Base-by-base conservation (phyloP, 306 rosid genomes). In the Abrus pulchellus region DNA sequence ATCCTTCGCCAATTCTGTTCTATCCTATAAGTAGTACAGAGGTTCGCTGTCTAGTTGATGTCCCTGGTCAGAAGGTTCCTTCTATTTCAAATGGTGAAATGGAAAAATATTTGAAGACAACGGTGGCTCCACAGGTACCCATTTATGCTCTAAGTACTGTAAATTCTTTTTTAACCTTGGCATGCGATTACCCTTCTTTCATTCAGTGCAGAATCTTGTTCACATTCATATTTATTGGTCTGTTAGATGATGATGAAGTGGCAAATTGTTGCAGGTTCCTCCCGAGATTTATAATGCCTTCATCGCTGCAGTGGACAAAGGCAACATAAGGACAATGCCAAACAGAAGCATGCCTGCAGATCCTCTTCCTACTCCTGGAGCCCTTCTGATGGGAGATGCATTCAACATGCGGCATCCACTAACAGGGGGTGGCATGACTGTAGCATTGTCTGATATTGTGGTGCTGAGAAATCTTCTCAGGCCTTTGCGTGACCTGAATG, bases 331-430 rank as follows among this genome's bases (percentile, higher is more conserved):
- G 92, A 93, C 99, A 72, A 95, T 95, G 97, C 93, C 99, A 3
- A 95, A 93, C 81, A 85, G 98, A 87, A 95, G 98, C 90, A 95
- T 95, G 99, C 99, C 99, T 8, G 99, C 99, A 7, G 92, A 90
- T 83, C 98, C 99, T 79, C 85, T 85, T 66, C 98, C 98, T 75
- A 93, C 98, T 29, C 98, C 98, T 9, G 99, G 99, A 78, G 99
- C 99, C 62, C 82, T 95, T 78, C 82, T 95, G 77, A 93, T 95
- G 99, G 97, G 99, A 61, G 99, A 95, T 84, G 99, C 99, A 52
- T 95, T 95, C 88, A 95, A 95, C 85, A 95, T 95, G 99, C 97
- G 99, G 49, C 99, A 93, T 74, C 99, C 99, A 49, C 88, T 95
- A 7, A 95, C 99, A 10, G 99, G 99, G 41, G 99, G 99, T 1